Base-by-base conservation (phyloP, 2,329 filamentous ascomycete genomes). In the Paramyrothecium sp. region DNA sequence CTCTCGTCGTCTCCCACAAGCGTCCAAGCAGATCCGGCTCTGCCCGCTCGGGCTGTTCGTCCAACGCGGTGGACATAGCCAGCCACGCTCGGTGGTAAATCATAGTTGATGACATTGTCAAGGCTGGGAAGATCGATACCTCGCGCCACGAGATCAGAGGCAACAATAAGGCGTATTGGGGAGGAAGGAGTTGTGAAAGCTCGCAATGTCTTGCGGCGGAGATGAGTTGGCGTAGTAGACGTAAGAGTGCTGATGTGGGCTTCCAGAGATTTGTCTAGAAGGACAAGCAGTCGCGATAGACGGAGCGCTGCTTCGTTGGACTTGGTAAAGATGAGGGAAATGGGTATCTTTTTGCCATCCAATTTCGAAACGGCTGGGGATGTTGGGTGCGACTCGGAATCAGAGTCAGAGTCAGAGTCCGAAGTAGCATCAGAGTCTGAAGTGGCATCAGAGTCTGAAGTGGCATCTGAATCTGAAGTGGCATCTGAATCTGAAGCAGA, bases 41-140 rank as follows among this genome's bases (percentile, higher is more conserved):
- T 85, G 1, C 90, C 92, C 0, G 91, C 95, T 70, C 93, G 83
- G 1, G 94, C 94, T 1, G 94, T 97, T 56, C 95, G 87, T 41
- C 95, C 94, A 2, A 97, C 92, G 46, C 95, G 89, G 71, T 98
- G 95, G 4, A 98, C 87, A 66, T 98, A 98, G 22, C 87, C 89
- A 7, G 89, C 89, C 34, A 92, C 78, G 67, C 89, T 93, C 4
- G 86, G 83, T 0, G 94, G 94, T 54, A 97, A 82, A 71, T 97
- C 94, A 78, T 98, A 98, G 76, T 97, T 97, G 73, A 98, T 80
- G 51, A 98, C 92, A 68, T 96, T 90, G 38, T 88, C 87, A 51
- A 98, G 83, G 51, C 85, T 82, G 1, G 86, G 85, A 13, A 97
- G 81, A 72, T 98, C 94, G 23, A 98, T 86, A 66, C 94, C 95